Conservation (phyloP, 1,139 yeast species). For the Debaryomyces nepalensis region DNA sequence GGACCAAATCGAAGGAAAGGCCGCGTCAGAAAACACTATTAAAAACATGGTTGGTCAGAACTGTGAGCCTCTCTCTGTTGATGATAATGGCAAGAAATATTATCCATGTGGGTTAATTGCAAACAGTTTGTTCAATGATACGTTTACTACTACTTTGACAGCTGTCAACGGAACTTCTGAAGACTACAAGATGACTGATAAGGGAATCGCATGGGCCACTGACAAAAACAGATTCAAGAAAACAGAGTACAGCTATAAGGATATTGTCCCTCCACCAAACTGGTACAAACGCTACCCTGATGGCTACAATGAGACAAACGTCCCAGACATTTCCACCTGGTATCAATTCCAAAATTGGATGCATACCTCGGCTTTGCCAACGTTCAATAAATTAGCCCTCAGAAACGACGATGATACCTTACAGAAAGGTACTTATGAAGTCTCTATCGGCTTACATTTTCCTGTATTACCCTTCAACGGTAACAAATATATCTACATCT, state of each 20-base stretch:
- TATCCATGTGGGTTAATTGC: conserved; percentile 86
- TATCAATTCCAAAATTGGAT: conserved; percentile 91
- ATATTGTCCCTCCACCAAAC: conserved; percentile 94
- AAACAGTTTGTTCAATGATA: conserved; percentile 75
- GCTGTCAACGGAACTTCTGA: conserved; percentile 44
- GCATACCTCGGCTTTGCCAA: conserved; percentile 90
- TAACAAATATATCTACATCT: conserved; percentile 73
- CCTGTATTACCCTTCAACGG: conserved; percentile 87
- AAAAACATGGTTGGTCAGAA: conserved; percentile 78
- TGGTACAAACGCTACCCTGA: conserved; percentile 86
- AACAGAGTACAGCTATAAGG: conserved; percentile 62
- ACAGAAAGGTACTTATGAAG: conserved; percentile 69
- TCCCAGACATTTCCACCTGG: conserved; percentile 64
- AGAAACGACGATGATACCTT: conserved; percentile 74
- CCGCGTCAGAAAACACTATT: conserved; percentile 57
- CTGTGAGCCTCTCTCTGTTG: conserved; percentile 79
- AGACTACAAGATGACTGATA: conserved; percentile 54
- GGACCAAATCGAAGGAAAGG: conserved; percentile 82
- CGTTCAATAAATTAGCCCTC: conserved; percentile 78
- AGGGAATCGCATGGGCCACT: conserved; percentile 69
- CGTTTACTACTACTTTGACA: conserved; percentile 50
- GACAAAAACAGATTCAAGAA: conserved; percentile 63
- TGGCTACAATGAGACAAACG: conserved; percentile 82
- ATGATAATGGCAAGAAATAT: conserved; percentile 55
- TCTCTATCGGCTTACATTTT: conserved; percentile 80